Percentiles rank a stretch among this genome's conserved stretches.
These are phyloP conservation scores for Boletus semigastroideus DNA, from an alignment of 1,284 basidiomycete species.

Conservation along the genomic window DNA sequence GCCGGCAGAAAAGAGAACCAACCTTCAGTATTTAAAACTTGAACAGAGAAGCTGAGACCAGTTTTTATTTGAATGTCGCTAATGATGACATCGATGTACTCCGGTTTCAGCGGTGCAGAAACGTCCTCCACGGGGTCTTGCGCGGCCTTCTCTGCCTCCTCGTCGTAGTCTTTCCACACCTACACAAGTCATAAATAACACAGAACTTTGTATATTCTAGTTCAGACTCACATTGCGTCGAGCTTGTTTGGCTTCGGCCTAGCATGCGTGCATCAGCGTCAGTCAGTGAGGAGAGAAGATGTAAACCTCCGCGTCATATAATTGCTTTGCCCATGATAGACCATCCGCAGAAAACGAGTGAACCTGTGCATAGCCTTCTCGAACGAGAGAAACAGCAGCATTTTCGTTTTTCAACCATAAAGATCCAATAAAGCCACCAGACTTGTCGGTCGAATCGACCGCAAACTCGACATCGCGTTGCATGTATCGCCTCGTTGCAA, in stretches of 20 bases:
- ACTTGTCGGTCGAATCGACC: slow-evolving; percentile 89
- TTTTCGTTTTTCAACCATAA: slow-evolving; percentile 87
- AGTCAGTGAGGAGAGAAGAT: slow-evolving; percentile 5
- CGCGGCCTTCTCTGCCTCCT: slow-evolving; percentile 56
- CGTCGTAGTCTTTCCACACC: slow-evolving; percentile 84
- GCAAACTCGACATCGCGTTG: slow-evolving; percentile 96
- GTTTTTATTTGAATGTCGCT: slow-evolving; percentile 82
- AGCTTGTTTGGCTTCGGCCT: slow-evolving; percentile 78
- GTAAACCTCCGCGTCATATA: slow-evolving; percentile 81
- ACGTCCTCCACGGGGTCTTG: slow-evolving; percentile 46
- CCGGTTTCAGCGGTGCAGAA: slow-evolving; percentile 62
- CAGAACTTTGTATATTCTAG: background rate
- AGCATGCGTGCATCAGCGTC: slow-evolving; percentile 12
- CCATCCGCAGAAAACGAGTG: slow-evolving; percentile 87
- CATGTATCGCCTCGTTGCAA: slow-evolving; percentile 79
- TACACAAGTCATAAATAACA: slow-evolving; percentile 32
- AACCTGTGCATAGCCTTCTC: slow-evolving; percentile 83
- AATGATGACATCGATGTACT: slow-evolving; percentile 91
- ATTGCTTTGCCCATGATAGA: slow-evolving; percentile 74
- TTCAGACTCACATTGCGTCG: slow-evolving; percentile 65
- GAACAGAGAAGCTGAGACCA: slow-evolving; percentile 87
- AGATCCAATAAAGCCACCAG: slow-evolving; percentile 93
- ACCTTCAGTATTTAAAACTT: slow-evolving; percentile 89
- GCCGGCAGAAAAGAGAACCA: slow-evolving; percentile 14
- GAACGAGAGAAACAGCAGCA: slow-evolving; percentile 79